phyloP scores from a whole-genome alignment of 257 asterid species.

The Nicotiana attenuata region DNA sequence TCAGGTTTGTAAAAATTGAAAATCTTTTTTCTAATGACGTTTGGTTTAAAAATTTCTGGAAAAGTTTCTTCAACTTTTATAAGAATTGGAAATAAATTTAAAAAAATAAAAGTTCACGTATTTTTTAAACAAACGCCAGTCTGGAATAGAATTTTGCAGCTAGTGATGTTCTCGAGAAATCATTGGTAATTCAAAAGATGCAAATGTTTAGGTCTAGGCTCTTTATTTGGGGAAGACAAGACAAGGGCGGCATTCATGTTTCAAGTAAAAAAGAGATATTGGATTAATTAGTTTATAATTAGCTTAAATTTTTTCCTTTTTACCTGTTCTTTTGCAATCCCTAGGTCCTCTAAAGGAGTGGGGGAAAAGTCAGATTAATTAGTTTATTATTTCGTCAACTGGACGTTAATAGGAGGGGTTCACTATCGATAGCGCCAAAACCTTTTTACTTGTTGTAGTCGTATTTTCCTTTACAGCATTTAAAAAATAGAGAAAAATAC shows the following conservation, averaged over 20 bases:
- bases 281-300: no score
- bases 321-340: background rate
- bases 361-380: background rate
- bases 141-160: no score
- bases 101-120: no score
- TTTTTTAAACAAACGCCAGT: no score
- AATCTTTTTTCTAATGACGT: no score
- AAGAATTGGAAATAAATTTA: no score
- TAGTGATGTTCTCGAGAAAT: no score
- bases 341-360: background rate
- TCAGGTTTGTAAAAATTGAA: no score
- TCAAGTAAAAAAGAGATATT: background rate
- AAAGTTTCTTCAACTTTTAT: no score
- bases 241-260: constrained; percentile 3
- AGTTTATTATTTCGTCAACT: background rate
- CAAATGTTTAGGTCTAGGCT: background rate
- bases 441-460: background rate
- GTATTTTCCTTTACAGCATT: background rate
- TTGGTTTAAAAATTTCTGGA: no score
- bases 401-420: background rate
- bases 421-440: background rate
- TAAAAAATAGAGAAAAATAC: background rate
- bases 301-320: background rate
- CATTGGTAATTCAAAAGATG: no score
- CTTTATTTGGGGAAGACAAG: background rate